Conservation (phyloP, 495 filamentous ascomycete genomes). For the Pyrenula massariospora region DNA sequence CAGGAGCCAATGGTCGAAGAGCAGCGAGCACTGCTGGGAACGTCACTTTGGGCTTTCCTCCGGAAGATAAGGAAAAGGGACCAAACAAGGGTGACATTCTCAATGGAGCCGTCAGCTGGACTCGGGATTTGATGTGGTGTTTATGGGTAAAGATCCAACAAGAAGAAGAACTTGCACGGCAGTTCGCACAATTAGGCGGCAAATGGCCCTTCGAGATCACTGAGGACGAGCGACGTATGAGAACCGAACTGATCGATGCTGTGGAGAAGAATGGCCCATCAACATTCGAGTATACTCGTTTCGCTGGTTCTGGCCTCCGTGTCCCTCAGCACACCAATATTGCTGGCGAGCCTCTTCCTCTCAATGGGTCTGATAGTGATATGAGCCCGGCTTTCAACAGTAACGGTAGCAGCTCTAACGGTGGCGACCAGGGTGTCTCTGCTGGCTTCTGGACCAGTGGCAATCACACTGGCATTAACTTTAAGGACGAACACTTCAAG, state of each 20-base stretch:
- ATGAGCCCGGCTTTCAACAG: constrained; percentile 62
- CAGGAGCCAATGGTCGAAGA: constrained; percentile 70
- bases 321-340: constrained; percentile 90
- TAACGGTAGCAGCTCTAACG: constrained; percentile 40
- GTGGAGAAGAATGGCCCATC: constrained; percentile 64
- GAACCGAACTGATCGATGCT: constrained; percentile 76
- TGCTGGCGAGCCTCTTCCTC: constrained; percentile 61
- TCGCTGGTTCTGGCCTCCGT: constrained; percentile 71
- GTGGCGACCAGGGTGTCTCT: constrained; percentile 24
- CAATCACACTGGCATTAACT: constrained; percentile 53
- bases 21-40: constrained; percentile 62
- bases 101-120: constrained; percentile 95
- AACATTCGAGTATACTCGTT: constrained; percentile 69
- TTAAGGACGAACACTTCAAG: constrained; percentile 94
- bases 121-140: constrained; percentile 94
- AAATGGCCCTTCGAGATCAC: constrained; percentile 70
- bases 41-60: constrained; percentile 79
- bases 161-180: constrained; percentile 68
- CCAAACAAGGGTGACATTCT: constrained; percentile 98
- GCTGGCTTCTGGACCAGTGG: constrained; percentile 62
- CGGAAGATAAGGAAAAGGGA: constrained; percentile 96
- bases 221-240: constrained; percentile 93
- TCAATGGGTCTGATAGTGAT: constrained; percentile 42
- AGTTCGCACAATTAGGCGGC: constrained; percentile 58
- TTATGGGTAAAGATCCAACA: constrained; percentile 77